Evolutionary conservation across 1,139 yeast species (phyloP).

Genomic region (Geotrichum macrosporum): DNA sequence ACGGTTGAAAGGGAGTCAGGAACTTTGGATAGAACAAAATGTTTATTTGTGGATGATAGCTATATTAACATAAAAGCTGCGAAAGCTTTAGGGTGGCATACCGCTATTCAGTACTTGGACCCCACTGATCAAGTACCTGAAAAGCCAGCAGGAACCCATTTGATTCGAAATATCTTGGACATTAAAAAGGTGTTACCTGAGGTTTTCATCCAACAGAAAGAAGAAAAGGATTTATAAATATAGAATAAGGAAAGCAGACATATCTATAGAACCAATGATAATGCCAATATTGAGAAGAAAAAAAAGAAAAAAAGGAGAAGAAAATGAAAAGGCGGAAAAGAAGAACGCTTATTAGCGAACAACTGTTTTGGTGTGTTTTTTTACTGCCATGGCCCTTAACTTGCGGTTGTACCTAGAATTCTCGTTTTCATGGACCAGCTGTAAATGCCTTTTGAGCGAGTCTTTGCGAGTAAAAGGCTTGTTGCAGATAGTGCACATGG

Average conservation of each 20-base stretch:
- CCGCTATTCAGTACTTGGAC: slow-evolving; percentile 59
- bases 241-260: no score
- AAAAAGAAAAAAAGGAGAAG: slow-evolving; percentile 6
- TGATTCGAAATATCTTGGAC: slow-evolving; percentile 47
- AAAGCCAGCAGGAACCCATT: slow-evolving; percentile 43
- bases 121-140: slow-evolving; percentile 41
- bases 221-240: not conserved
- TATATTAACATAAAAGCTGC: slow-evolving; percentile 42
- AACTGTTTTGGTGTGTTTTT: not conserved
- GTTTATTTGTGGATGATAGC: slow-evolving; percentile 80
- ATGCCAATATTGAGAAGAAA: not conserved
- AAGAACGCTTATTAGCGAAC: not conserved
- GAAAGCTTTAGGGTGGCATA: slow-evolving; percentile 45
- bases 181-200: slow-evolving; percentile 48
- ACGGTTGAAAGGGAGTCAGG: slow-evolving; percentile 62
- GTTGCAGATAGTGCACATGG: slow-evolving; percentile 45
- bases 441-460: slow-evolving; percentile 51
- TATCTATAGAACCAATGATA: no score
- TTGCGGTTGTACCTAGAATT: slow-evolving; percentile 19
- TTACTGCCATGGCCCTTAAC: slow-evolving; percentile 2
- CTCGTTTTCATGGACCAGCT: slow-evolving; percentile 48
- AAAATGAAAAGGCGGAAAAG: not conserved
- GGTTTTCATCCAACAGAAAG: no score
- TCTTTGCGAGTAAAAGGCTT: slow-evolving; percentile 53
- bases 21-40: slow-evolving; percentile 44